These are phyloP conservation scores for Colletotrichum truncatum DNA, from an alignment of 2,329 filamentous ascomycete genomes.

Conservation along the genomic window DNA sequence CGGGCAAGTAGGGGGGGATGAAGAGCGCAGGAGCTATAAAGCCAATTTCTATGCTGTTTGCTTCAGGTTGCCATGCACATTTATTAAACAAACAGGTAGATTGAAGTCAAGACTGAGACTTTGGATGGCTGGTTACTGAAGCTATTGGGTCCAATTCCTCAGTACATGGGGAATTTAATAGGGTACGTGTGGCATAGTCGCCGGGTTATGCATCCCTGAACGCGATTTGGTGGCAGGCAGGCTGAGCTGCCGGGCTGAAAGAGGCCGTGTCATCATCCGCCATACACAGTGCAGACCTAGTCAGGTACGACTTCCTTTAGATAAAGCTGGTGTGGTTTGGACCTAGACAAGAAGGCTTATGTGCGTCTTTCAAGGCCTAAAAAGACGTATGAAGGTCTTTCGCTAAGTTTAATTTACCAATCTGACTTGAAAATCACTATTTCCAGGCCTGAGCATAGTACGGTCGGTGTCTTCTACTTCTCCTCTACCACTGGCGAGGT, in stretches of 20 bases:
- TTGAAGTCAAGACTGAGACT: neutral
- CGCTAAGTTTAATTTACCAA: too few species aligned
- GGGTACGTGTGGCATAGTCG: neutral
- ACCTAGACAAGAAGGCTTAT: neutral
- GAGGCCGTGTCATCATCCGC: slow-evolving; percentile 1
- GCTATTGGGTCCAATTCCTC: neutral
- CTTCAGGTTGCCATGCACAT: neutral
- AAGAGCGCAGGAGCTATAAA: neutral
- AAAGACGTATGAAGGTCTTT: neutral
- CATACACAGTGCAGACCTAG: neutral
- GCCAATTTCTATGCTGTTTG: neutral
- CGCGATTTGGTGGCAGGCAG: neutral
- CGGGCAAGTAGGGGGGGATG: neutral
- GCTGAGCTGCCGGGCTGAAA: slow-evolving; percentile 2
- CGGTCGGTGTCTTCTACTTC: neutral
- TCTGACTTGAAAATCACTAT: neutral
- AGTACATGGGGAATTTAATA: neutral
- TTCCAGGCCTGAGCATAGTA: neutral
- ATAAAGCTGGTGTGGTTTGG: neutral
- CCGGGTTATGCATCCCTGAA: slow-evolving; percentile 6
- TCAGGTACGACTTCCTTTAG: neutral
- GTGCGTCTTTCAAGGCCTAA: neutral
- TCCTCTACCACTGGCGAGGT: neutral
- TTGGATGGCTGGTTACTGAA: neutral
- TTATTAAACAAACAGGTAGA: too few species aligned